Conservation (phyloP, 176 grass and related monocot genomes). For the Tillandsia leiboldiana region DNA sequence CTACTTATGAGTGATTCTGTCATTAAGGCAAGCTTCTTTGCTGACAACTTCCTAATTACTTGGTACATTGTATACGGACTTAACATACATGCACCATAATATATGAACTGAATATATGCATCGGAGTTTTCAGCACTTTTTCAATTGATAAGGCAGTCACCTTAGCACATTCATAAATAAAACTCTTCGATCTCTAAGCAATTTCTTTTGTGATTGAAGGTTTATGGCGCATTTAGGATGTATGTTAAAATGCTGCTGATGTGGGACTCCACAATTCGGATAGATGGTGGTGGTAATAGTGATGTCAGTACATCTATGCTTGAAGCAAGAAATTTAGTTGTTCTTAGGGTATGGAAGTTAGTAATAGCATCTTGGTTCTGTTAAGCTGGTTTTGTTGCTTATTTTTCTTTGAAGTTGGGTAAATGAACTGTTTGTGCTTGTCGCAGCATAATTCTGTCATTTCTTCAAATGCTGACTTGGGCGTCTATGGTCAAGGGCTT, state of each 20-base stretch:
- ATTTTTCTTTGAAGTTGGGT: not conserved
- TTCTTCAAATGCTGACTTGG: conserved; percentile 91
- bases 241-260: conserved; percentile 97
- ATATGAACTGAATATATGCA: not conserved
- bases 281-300: conserved; percentile 80
- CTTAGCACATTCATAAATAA: not conserved
- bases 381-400: conserved; percentile 19
- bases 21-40: conserved; percentile 63
- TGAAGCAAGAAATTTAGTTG: conserved; percentile 88
- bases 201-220: conserved; percentile 46
- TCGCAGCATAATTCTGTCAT: conserved; percentile 90
- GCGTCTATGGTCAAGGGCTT: conserved; percentile 95
- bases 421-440: conserved; percentile 6
- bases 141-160: too few species aligned
- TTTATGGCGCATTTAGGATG: conserved; percentile 97
- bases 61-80: not conserved
- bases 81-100: not conserved
- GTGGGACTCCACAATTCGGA: conserved; percentile 96
- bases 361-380: conserved; percentile 10
- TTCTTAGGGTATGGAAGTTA: conserved; percentile 69
- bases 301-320: conserved; percentile 84
- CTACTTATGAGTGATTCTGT: conserved; percentile 98
- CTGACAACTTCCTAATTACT: conserved; percentile 1
- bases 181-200: not conserved
- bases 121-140: too few species aligned